Evolutionary conservation across 257 asterid genomes (phyloP).

Genomic region (Penstemon newberryi): DNA sequence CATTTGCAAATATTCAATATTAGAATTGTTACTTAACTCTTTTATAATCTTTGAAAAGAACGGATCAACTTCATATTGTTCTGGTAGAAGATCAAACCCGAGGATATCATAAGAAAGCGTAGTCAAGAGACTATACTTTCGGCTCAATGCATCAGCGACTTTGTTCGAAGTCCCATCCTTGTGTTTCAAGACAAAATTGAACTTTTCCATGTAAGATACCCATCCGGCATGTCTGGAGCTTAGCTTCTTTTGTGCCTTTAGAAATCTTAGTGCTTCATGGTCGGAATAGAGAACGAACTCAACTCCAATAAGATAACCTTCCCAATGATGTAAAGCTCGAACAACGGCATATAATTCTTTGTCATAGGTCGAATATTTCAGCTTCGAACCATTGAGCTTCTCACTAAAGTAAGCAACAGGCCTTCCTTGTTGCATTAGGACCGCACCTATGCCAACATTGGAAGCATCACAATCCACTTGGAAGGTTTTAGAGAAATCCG

Average conservation of each 20-base stretch:
- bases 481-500: constrained; percentile 1
- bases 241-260: not conserved
- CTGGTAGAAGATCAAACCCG: not conserved
- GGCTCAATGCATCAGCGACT: constrained; percentile 13
- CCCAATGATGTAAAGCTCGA: not conserved
- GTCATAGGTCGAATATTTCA: not conserved
- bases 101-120: not conserved
- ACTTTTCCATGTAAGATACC: not conserved
- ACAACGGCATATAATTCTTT: not conserved
- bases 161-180: not conserved
- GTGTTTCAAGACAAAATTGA: not conserved
- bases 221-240: not conserved
- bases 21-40: not conserved
- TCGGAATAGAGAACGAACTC: not conserved
- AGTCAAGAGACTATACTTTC: not conserved
- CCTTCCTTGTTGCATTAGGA: not conserved
- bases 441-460: not conserved
- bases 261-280: not conserved
- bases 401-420: constrained; percentile 14
- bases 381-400: not conserved
- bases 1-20: not conserved
- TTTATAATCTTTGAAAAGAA: not conserved
- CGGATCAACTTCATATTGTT: not conserved
- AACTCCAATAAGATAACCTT: not conserved
- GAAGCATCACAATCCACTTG: constrained; percentile 16